Base-by-base conservation (phyloP, 345 rosid species). In the Eucalyptus cloeziana region DNA sequence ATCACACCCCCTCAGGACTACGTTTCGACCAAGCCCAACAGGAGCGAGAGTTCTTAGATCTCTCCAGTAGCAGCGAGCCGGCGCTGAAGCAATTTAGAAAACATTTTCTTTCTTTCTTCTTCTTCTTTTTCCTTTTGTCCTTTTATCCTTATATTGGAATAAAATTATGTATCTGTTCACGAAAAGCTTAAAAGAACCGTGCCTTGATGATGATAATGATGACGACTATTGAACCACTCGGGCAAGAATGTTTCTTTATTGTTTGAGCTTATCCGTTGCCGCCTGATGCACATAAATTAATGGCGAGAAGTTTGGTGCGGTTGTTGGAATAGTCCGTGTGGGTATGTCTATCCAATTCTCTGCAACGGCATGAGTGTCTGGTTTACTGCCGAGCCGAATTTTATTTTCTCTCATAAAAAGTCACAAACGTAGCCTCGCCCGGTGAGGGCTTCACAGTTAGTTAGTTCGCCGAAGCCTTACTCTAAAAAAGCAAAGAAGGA, bases 11-110 rank as follows among this genome's bases (percentile, higher is more conserved):
- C 43, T 85, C 91, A 92, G 95, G 94, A 40, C 45, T 92, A 90
- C 22, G 88, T 91, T 64, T 93, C 90, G 40, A 91, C 88, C 90
- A 95, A 94, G 93, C 96, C 96, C 14, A 94, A 89, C 88, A 93
- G 96, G 86, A 96, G 96, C 85, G 98, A 95, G 92, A 88, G 93
- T 58, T 90, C 88, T 49, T 93, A 89, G 85, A 76, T 76, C 85
- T 76, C 5, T 76, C 15, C 87, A 88, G 31, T 33, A 76, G 85
- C 47, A 6, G 47, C 85, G 85, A 40, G 85, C 85, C 13, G 47
- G 85, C 85, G 30, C 24, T 6, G 83, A 37, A 40, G 76, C 76
- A 33, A 37, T 24, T 2, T 21, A 10, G 85, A 40, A 76, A 40
- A 22, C 85, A 6, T 21, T 21, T 76, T 40, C 30, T 21, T 76